Evolutionary conservation across 1,284 basidiomycete genomes (phyloP).

Genomic region (Trametes sp.): DNA sequence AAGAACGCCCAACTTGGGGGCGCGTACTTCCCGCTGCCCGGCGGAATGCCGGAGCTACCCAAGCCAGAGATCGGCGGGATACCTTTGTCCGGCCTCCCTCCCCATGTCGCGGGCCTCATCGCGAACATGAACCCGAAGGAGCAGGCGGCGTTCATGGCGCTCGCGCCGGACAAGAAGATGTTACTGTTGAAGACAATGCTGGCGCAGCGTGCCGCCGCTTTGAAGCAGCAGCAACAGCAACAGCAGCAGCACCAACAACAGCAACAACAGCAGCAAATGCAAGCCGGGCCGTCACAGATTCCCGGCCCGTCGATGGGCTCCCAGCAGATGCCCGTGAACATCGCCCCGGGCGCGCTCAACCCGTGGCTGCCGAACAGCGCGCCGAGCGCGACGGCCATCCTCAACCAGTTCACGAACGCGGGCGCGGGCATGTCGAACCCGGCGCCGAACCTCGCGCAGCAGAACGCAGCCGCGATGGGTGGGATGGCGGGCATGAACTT

Average conservation of each 20-base stretch:
- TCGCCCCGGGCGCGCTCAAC: conserved; percentile 20
- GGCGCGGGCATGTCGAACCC: conserved; percentile 3
- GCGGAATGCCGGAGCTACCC: conserved; percentile 65
- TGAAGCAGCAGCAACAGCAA: conserved; percentile 26
- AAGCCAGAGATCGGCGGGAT: conserved; percentile 34
- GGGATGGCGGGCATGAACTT: conserved; percentile 21
- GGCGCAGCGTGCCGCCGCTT: conserved; percentile 8
- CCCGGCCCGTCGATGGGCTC: conserved; percentile 3
- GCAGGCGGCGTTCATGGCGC: neutral
- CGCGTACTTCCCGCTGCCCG: conserved; percentile 61
- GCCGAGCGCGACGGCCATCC: conserved; percentile 21
- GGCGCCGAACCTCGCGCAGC: conserved; percentile 17
- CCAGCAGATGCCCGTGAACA: conserved; percentile 1
- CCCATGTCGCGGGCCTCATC: conserved; percentile 1
- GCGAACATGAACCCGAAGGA: conserved; percentile 1
- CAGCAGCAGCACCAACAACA: conserved; percentile 34
- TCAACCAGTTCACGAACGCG: conserved; percentile 14
- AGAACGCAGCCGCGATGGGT: conserved; percentile 1
- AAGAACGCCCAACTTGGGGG: conserved; percentile 47
- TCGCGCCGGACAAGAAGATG: conserved; percentile 10
- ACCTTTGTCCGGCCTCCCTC: conserved; percentile 8
- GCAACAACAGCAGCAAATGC: conserved; percentile 25
- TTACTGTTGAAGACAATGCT: neutral
- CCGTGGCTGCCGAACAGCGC: conserved; percentile 25
- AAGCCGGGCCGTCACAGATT: conserved; percentile 28